These are phyloP conservation scores for Cyclotella cryptica DNA, from an alignment of 108 stramenopile species.

Conservation along the genomic window DNA sequence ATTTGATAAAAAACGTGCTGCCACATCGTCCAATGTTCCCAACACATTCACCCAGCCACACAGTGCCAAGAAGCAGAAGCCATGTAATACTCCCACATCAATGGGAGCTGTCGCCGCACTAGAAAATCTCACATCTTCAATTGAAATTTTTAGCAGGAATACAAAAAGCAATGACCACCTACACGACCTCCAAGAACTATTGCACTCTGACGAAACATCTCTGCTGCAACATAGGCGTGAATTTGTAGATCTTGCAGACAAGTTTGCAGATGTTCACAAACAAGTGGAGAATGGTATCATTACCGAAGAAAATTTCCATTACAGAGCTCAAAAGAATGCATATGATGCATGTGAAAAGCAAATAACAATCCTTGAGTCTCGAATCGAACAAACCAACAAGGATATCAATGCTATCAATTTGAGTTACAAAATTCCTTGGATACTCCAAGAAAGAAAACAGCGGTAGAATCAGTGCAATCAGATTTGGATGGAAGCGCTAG, in stretches of 20 bases:
- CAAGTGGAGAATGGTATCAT: not conserved
- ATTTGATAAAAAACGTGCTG: not conserved
- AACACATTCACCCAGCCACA: not conserved
- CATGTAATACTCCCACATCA: too few species aligned
- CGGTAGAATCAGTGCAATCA: not conserved
- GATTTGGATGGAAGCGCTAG: not conserved
- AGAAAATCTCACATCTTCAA: not conserved
- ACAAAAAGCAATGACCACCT: not conserved
- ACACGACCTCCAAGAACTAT: not conserved
- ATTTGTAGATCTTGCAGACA: not conserved
- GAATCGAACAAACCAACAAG: not conserved
- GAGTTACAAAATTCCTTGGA: not conserved
- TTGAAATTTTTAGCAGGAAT: constrained; percentile 1
- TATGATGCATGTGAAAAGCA: not conserved
- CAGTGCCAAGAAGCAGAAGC: too few species aligned
- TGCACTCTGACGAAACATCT: not conserved
- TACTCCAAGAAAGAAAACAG: not conserved
- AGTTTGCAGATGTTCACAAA: not conserved
- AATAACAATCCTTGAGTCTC: not conserved
- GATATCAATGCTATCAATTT: not conserved
- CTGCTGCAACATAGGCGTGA: not conserved
- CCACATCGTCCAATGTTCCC: not conserved
- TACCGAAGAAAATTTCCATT: not conserved
- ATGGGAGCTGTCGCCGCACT: not conserved
- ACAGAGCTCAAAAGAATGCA: constrained; percentile 1